phyloP scores from a whole-genome alignment of 2,329 filamentous ascomycete genomes.

The Alternaria conjuncta region DNA sequence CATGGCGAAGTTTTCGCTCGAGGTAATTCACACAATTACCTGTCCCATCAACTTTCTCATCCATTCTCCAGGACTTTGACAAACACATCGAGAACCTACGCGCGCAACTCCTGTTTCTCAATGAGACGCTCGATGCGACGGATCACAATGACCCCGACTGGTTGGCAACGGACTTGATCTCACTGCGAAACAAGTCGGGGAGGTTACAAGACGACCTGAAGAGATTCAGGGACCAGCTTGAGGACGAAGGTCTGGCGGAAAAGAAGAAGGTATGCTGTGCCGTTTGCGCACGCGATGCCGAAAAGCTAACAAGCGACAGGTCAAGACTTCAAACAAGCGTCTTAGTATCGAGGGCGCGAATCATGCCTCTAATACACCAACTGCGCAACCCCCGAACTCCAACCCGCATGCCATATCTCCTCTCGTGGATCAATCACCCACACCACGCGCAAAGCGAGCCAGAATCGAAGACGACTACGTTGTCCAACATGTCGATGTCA shows the following conservation, averaged over 20 bases:
- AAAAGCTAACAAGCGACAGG: conserved; percentile 13
- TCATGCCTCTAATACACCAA: conserved; percentile 1
- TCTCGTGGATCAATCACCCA: conserved; percentile 20
- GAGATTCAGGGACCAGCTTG: conserved; percentile 38
- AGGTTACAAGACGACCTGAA: conserved; percentile 45
- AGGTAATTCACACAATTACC: conserved; percentile 25
- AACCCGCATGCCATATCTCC: conserved; percentile 20
- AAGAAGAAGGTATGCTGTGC: conserved; percentile 28
- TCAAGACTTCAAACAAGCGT: conserved; percentile 33
- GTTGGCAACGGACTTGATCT: conserved; percentile 44
- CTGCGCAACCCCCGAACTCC: conserved; percentile 10
- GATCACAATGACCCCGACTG: conserved; percentile 45
- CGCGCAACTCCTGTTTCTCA: conserved; percentile 38
- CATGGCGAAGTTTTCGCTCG: conserved; percentile 36
- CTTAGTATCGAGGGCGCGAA: conserved; percentile 38
- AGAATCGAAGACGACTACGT: conserved; percentile 24
- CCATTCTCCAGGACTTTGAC: conserved; percentile 38
- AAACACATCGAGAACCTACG: conserved; percentile 40
- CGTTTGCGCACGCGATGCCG: not conserved
- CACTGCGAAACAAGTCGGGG: conserved; percentile 40
- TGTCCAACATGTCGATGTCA: conserved; percentile 39
- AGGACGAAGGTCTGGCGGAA: conserved; percentile 31
- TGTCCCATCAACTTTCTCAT: conserved; percentile 14
- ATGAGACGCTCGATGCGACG: conserved; percentile 40
- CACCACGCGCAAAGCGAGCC: conserved; percentile 20